Evolutionary conservation across 805 yeast species (phyloP).

Genomic region (Wickerhamomyces silvicola): DNA sequence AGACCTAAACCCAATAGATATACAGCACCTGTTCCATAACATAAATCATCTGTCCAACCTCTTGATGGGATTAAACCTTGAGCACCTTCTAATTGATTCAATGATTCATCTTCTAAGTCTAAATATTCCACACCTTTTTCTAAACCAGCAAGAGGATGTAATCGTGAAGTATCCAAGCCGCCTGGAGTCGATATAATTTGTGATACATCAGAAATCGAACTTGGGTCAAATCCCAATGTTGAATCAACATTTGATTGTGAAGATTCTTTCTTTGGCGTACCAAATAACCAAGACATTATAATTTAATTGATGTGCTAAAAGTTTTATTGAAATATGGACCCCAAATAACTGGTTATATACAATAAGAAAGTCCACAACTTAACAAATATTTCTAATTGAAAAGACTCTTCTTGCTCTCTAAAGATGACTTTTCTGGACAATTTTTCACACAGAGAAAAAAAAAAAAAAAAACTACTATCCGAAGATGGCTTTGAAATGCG

Average conservation of each 20-base stretch:
- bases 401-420: too few species aligned
- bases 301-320: slow-evolving; percentile 3
- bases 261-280: slow-evolving; percentile 16
- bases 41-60: slow-evolving; percentile 95
- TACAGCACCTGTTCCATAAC: slow-evolving; percentile 96
- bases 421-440: too few species aligned
- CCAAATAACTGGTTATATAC: too few species aligned
- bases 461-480: too few species aligned
- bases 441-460: too few species aligned
- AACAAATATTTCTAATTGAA: too few species aligned
- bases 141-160: slow-evolving; percentile 91
- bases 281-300: slow-evolving; percentile 25
- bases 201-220: slow-evolving; percentile 56
- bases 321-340: too few species aligned
- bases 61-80: slow-evolving; percentile 92
- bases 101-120: slow-evolving; percentile 80
- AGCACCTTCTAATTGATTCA: slow-evolving; percentile 75
- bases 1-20: slow-evolving; percentile 79
- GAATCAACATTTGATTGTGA: slow-evolving; percentile 12
- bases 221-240: slow-evolving; percentile 55
- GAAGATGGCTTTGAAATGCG: too few species aligned
- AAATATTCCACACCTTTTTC: slow-evolving; percentile 86
- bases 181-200: slow-evolving; percentile 55
- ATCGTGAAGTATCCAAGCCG: slow-evolving; percentile 58
- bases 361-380: too few species aligned